Evolutionary conservation across 208 protist genomes (phyloP), one percentile per base, ranked within the genome.

Genomic region (Endotrypanum monterogeii): DNA sequence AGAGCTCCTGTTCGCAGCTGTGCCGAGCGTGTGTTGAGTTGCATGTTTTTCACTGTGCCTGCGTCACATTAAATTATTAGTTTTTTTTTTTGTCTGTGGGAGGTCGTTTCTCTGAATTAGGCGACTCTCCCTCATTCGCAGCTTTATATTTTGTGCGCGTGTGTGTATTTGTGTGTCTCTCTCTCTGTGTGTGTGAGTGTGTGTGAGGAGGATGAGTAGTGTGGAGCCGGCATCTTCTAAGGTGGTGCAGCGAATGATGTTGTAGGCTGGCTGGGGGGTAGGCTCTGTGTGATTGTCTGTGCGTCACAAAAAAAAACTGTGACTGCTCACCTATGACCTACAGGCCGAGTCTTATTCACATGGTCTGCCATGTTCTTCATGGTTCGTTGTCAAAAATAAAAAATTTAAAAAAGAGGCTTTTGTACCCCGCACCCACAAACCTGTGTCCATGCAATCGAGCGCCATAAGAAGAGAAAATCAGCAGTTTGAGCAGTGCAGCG

Each of bases 211-310:
- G 44, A 11, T 28, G 32, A 14, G 37, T 23, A 8, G 18, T 16
- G 23, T 23, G 3, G 60, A 2, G 16, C 37, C 35, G 9, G 20
- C 60, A 23, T 48, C 60, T 44, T 65, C 28, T 18, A 65, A 2
- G 20, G 60, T 25, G 37, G 16, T 44, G 37, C 60, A 48, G 60
- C 37, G 32, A 23, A 65, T 48, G 0, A 28, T 37, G 35, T 37
- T 8, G 30, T 37, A 14, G 14, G 57, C 23, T 65, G 20, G 23
- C 14, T 39, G 25, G 16, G 56, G 25, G 16, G 56, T 50, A 18
- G 66, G 58, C 52, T 61, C 35, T 61, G 2, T 66, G 30, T 68
- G 39, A 39, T 35, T 63, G n/a, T 32, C n/a, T 62, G 16, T 12
- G 3, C 39, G 56, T 7, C 16, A 16, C 32, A 28, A 11, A 12